Evolutionary conservation across 2,329 filamentous ascomycete genomes (phyloP).

Genomic region (Tolypocladium tundrense): DNA sequence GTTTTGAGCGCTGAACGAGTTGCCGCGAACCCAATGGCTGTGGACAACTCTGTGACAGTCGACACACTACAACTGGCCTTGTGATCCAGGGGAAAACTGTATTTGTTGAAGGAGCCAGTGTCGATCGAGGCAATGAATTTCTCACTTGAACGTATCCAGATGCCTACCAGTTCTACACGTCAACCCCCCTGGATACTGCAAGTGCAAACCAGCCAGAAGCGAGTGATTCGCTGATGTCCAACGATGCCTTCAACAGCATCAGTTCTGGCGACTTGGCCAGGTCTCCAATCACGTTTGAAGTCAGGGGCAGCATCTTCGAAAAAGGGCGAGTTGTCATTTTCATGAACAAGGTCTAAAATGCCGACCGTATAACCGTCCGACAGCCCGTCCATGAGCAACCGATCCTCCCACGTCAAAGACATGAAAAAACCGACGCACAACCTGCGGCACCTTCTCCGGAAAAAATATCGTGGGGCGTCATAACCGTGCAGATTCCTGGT

Average conservation of each 20-base stretch:
- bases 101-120: neutral
- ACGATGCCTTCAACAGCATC: neutral
- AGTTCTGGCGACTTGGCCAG: neutral
- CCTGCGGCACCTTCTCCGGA: slow-evolving; percentile 21
- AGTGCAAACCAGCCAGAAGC: neutral
- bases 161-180: neutral
- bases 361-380: slow-evolving; percentile 14
- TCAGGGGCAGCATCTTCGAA: slow-evolving; percentile 4
- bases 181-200: neutral
- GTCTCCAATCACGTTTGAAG: neutral
- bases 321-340: slow-evolving; percentile 18
- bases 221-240: too few species aligned
- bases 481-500: slow-evolving; percentile 16
- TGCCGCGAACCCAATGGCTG: neutral
- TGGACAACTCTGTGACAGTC: neutral
- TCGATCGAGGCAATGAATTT: neutral
- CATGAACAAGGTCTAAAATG: slow-evolving; percentile 18
- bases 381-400: slow-evolving; percentile 19
- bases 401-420: slow-evolving; percentile 20
- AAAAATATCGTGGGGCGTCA: slow-evolving; percentile 19
- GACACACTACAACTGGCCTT: neutral
- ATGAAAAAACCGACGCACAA: slow-evolving; percentile 20
- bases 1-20: too few species aligned
- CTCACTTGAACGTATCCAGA: neutral
- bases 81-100: neutral